Percentiles rank a stretch among this genome's conserved stretches.
phyloP scores from a whole-genome alignment of 208 protist species.

The Leishmania amazonensis region DNA sequence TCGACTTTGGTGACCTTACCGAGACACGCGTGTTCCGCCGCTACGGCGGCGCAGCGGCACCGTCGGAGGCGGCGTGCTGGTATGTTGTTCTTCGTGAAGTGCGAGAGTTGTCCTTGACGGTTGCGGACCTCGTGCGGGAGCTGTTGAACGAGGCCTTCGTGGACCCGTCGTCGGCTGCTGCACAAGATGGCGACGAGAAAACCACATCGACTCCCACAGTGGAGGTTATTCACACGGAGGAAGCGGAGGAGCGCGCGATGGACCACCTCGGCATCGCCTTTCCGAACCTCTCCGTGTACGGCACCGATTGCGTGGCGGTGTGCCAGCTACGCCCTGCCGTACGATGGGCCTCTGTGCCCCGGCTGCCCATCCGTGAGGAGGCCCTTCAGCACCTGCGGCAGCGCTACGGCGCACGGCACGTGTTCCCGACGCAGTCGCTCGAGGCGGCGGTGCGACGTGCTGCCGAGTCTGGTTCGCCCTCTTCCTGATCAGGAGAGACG shows the following conservation, averaged over 20 bases:
- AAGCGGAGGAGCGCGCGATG: conserved; percentile 26
- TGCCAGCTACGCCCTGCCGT: conserved; percentile 45
- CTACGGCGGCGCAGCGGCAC: conserved; percentile 3
- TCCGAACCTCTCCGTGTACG: conserved; percentile 81
- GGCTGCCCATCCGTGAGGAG: conserved; percentile 24
- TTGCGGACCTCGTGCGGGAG: conserved; percentile 31
- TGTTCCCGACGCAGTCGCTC: conserved; percentile 40
- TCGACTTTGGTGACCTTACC: conserved; percentile 65
- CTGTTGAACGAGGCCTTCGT: conserved; percentile 22
- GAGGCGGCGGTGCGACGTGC: conserved; percentile 22
- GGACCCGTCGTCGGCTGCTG: neutral
- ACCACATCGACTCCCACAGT: conserved; percentile 3
- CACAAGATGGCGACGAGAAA: neutral
- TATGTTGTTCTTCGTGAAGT: conserved; percentile 52
- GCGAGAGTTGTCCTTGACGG: conserved; percentile 16
- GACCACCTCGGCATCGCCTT: conserved; percentile 60
- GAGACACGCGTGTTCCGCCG: conserved; percentile 56
- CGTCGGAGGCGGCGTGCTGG: conserved; percentile 10
- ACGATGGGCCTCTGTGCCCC: conserved; percentile 3
- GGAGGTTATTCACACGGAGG: conserved; percentile 35
- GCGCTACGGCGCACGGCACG: conserved; percentile 56
- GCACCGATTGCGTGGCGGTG: conserved; percentile 52
- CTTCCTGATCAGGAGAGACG: neutral
- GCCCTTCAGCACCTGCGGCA: conserved; percentile 45
- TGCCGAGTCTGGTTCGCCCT: neutral